Percentiles rank a stretch among this genome's conserved stretches.
These are phyloP conservation scores for Lindgomyces ingoldianus DNA, from an alignment of 495 filamentous ascomycete species.

Conservation along the genomic window DNA sequence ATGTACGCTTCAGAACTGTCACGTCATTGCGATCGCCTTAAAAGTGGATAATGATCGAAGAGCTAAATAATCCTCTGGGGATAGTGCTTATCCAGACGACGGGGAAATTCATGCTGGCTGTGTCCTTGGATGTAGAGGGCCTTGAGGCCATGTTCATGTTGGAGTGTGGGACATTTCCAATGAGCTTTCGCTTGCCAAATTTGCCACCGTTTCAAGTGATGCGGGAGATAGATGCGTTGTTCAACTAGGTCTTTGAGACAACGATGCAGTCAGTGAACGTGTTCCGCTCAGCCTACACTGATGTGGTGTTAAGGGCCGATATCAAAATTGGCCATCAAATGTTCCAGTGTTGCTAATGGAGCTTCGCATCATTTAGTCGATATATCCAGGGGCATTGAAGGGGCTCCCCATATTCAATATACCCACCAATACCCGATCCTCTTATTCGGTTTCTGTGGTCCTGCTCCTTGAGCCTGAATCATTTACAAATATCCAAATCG, in stretches of 20 bases:
- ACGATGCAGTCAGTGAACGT: not conserved
- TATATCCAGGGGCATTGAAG: no score
- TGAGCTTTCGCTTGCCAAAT: not conserved
- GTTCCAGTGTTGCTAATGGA: no score
- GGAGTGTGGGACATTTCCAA: constrained; percentile 29
- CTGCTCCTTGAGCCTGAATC: not conserved
- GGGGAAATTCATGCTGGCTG: constrained; percentile 21
- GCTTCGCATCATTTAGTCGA: no score
- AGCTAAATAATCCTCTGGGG: not conserved
- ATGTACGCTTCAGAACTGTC: not conserved
- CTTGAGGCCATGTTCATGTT: constrained; percentile 1
- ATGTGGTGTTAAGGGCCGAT: no score
- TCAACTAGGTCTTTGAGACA: not conserved
- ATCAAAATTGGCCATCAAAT: no score
- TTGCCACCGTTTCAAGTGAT: constrained; percentile 28
- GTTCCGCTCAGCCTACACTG: no score
- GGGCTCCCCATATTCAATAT: no score
- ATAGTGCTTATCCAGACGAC: constrained; percentile 31
- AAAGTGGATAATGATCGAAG: not conserved
- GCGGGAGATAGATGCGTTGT: constrained; percentile 26
- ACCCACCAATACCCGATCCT: no score
- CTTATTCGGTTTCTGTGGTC: no score
- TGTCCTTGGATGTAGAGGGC: not conserved
- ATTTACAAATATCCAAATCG: not conserved
- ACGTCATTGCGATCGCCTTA: not conserved